phyloP scores from a whole-genome alignment of 2,329 filamentous ascomycete species.

The Xylariaceae sp. region DNA sequence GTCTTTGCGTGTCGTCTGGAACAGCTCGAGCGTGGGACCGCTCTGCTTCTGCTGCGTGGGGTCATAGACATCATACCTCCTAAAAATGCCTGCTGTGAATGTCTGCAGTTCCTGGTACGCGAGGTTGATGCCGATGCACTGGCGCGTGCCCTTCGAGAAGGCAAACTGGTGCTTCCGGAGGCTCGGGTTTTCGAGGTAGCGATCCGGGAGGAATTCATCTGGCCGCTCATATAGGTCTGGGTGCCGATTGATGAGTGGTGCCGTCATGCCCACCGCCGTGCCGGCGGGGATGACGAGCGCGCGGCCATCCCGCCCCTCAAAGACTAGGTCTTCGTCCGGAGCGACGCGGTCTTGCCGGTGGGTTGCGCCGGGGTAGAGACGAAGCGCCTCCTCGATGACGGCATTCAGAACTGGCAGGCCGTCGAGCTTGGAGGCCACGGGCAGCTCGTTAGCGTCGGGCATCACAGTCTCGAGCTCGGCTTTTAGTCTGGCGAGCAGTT shows the following conservation, averaged over 20 bases:
- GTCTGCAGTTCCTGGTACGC: conserved; percentile 36
- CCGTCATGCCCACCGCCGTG: conserved; percentile 31
- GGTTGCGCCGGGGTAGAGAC: conserved; percentile 46
- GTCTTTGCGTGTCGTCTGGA: conserved; percentile 30
- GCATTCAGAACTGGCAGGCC: conserved; percentile 42
- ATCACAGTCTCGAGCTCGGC: conserved; percentile 29
- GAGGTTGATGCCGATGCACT: conserved; percentile 38
- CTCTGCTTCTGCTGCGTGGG: conserved; percentile 26
- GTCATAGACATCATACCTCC: conserved; percentile 34
- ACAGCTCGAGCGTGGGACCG: conserved; percentile 37
- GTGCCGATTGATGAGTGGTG: conserved; percentile 32
- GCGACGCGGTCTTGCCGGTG: conserved; percentile 41
- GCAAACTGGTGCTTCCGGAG: conserved; percentile 28
- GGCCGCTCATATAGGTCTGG: conserved; percentile 30
- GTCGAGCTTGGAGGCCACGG: conserved; percentile 36
- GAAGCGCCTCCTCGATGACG: conserved; percentile 43
- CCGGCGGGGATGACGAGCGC: conserved; percentile 30
- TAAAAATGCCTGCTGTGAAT: conserved; percentile 33
- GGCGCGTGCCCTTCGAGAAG: conserved; percentile 33
- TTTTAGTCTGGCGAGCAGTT: conserved; percentile 25
- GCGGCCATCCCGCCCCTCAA: conserved; percentile 29
- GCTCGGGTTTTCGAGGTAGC: conserved; percentile 37
- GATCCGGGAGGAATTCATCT: conserved; percentile 32
- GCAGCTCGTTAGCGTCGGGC: conserved; percentile 26
- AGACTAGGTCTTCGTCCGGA: conserved; percentile 40